Evolutionary conservation across 163 green algal genomes (phyloP).

Genomic region (Scenedesmus sp.): DNA sequence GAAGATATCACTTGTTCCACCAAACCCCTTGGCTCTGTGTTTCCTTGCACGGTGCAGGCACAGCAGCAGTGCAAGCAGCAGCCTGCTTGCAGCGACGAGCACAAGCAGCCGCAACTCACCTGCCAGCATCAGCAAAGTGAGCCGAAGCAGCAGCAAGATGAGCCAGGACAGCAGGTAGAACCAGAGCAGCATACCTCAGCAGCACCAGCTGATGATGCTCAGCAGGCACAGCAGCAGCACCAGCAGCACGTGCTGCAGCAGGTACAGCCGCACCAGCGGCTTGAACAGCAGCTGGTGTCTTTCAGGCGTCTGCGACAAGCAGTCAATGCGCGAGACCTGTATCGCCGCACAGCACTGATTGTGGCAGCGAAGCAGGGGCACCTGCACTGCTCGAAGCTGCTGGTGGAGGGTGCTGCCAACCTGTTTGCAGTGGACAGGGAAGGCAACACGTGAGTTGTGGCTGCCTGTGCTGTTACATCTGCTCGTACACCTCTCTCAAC

Average conservation of each 20-base stretch:
- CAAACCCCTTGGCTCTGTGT: neutral
- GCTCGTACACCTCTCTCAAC: too few relatives aligned
- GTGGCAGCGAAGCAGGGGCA: slow-evolving; percentile 55
- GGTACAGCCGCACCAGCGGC: neutral
- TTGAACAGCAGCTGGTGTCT: slow-evolving; percentile 26
- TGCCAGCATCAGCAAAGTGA: neutral
- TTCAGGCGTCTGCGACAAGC: slow-evolving; percentile 23
- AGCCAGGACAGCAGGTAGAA: neutral
- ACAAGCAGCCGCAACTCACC: neutral
- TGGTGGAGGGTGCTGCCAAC: slow-evolving; percentile 48
- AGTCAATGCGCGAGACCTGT: slow-evolving; percentile 50
- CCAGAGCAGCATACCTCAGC: neutral
- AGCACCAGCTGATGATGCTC: neutral
- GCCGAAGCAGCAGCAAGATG: slow-evolving; percentile 4
- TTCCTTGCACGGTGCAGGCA: neutral
- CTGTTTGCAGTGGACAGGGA: slow-evolving; percentile 52
- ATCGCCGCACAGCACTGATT: slow-evolving; percentile 47
- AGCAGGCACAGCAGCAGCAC: slow-evolving; percentile 25
- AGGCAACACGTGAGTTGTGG: slow-evolving; percentile 53
- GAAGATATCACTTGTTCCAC: neutral
- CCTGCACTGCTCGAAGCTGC: slow-evolving; percentile 30
- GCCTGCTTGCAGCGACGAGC: neutral
- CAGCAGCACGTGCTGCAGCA: slow-evolving; percentile 17
- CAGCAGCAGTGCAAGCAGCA: slow-evolving; percentile 39
- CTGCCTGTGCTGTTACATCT: neutral